These are phyloP conservation scores for Aschersonia sp. DNA, from an alignment of 2,329 filamentous ascomycete species.

Conservation along the genomic window DNA sequence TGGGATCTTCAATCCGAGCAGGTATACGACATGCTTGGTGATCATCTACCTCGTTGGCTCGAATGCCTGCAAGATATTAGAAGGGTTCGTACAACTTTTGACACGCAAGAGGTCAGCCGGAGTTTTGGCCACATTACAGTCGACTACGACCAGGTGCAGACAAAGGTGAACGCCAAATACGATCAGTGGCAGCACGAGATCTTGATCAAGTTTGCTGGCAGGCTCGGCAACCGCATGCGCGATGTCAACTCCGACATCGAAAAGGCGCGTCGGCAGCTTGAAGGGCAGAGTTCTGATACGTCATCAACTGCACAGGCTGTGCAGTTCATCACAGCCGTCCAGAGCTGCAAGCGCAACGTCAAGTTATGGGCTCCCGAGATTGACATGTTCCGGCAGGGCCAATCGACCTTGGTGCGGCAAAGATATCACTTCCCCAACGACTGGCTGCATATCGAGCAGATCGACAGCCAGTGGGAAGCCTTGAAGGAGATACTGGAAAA, in stretches of 20 bases:
- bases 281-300: conserved; percentile 81
- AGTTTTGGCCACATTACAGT: conserved; percentile 90
- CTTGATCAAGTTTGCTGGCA: conserved; percentile 77
- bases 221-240: conserved; percentile 78
- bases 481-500: conserved; percentile 83
- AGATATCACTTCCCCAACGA: conserved; percentile 87
- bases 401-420: conserved; percentile 80
- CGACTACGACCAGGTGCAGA: conserved; percentile 96
- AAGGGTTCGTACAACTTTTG: conserved; percentile 89
- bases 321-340: conserved; percentile 94
- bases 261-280: conserved; percentile 77
- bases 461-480: conserved; percentile 90
- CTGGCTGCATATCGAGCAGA: conserved; percentile 92
- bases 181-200: conserved; percentile 99
- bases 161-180: conserved; percentile 97
- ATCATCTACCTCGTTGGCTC: conserved; percentile 84
- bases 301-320: conserved; percentile 95
- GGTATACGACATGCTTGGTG: conserved; percentile 81
- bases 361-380: conserved; percentile 92
- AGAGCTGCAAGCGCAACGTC: conserved; percentile 88
- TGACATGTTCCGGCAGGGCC: conserved; percentile 87
- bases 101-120: conserved; percentile 86
- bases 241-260: conserved; percentile 88
- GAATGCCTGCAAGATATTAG: conserved; percentile 94
- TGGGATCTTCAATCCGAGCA: conserved; percentile 97